Evolutionary conservation across 495 filamentous ascomycete species (phyloP), one percentile per base, ranked within the genome.

Genomic region (Lophiostoma macrostomum): DNA sequence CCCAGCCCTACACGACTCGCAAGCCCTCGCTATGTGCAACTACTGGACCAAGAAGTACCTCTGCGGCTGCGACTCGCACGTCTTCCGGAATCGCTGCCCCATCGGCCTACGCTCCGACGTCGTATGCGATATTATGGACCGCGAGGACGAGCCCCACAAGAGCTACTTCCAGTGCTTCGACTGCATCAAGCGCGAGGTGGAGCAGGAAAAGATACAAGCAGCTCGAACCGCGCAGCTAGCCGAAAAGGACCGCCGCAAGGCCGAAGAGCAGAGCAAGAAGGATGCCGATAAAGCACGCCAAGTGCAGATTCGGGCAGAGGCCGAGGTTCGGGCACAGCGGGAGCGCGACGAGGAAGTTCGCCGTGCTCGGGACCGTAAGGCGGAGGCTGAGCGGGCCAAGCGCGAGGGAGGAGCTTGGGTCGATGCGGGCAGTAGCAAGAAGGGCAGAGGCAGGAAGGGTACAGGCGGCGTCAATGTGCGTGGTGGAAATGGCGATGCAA

Each of bases 131-230:
- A 20, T 40, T 20, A 12, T 34, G 5, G 1, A 24, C 18, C 10
- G 34, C 2, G 27, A 39, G 6, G 12, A 7, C 6, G 10, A 29
- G 6, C 24, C 24, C 12, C 34, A 27, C 43, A 41, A 32, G n/a
- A 41, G 35, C 3, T 50, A 49, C 43, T 56, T 56, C 44, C 13
- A 31, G 16, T 56, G 53, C 43, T 56, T 38, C 36, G 53, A 56
- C 25, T 56, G 53, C 44, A 45, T 56, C 43, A n/a, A 22, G 12
- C 27, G 8, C 28, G 5, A 3, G 7, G 27, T 22, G 28, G 3
- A 12, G 12, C 5, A 23, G 30, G 28, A 32, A 10, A 32, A 48
- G 22, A n/a, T 28, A 3, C 3, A 34, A 22, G 5, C 16, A 4
- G 39, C 39, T 6, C 18, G n/a, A n/a, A n/a, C n/a, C n/a, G n/a